Evolutionary conservation across 371 early-diverging fungal genomes (phyloP).

Genomic region (Gilbertella persicaria): DNA sequence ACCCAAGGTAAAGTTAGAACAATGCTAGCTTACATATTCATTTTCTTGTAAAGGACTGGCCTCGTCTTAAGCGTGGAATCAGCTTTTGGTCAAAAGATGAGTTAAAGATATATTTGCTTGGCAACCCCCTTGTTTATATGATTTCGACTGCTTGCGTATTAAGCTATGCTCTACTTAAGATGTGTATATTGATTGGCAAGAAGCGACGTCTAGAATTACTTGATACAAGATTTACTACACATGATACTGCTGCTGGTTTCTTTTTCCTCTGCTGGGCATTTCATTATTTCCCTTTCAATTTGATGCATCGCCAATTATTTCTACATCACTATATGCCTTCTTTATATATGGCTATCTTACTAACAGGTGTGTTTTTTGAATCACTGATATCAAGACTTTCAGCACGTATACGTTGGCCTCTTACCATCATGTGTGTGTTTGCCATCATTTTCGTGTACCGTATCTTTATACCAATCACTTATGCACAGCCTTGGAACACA

Average conservation of each 20-base stretch:
- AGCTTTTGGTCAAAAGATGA: constrained; percentile 83
- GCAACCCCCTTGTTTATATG: constrained; percentile 96
- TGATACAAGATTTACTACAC: constrained; percentile 25
- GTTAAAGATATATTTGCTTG: constrained; percentile 88
- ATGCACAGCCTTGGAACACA: constrained; percentile 54
- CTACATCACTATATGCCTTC: constrained; percentile 98
- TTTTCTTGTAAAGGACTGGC: constrained; percentile 62
- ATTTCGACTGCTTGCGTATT: constrained; percentile 63
- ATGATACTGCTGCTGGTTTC: constrained; percentile 66
- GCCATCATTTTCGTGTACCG: constrained; percentile 45
- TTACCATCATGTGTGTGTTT: constrained; percentile 35
- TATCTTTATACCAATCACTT: constrained; percentile 80
- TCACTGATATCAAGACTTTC: constrained; percentile 59
- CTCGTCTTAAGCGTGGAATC: constrained; percentile 84
- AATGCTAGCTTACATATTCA: neutral
- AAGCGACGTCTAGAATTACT: constrained; percentile 61
- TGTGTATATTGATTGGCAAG: constrained; percentile 60
- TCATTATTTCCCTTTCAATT: constrained; percentile 96
- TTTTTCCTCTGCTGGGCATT: constrained; percentile 83
- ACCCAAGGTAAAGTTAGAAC: constrained; percentile 40
- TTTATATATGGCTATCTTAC: constrained; percentile 79
- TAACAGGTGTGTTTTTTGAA: constrained; percentile 73
- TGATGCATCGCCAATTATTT: constrained; percentile 94
- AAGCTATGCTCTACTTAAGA: constrained; percentile 62
- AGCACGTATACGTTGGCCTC: constrained; percentile 25